Evolutionary conservation across 1,139 yeast species (phyloP).

Genomic region (Arxiozyma slooffiae): DNA sequence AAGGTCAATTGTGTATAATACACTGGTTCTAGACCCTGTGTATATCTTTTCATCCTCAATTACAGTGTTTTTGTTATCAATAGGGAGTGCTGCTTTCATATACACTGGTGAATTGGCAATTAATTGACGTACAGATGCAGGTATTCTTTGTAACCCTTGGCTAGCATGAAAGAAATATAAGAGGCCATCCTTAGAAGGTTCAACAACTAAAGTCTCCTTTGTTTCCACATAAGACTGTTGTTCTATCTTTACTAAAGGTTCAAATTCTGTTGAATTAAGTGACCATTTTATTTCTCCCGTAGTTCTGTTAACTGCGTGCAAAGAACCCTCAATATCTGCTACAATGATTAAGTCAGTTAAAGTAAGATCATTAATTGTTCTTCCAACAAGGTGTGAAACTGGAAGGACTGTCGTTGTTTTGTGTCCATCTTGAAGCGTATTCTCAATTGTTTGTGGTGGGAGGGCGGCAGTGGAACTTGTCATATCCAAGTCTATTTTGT

Average conservation of each 20-base stretch:
- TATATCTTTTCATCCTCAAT: slow-evolving; percentile 77
- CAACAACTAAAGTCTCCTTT: slow-evolving; percentile 63
- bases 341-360: slow-evolving; percentile 55
- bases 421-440: background rate
- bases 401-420: background rate
- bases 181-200: slow-evolving; percentile 79
- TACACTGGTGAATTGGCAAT: slow-evolving; percentile 80
- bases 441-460: background rate
- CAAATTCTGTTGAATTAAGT: slow-evolving; percentile 36
- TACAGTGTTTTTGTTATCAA: slow-evolving; percentile 30
- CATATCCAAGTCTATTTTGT: background rate
- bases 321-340: slow-evolving; percentile 80
- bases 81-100: slow-evolving; percentile 33
- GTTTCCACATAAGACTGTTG: slow-evolving; percentile 16
- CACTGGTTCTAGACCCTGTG: slow-evolving; percentile 74
- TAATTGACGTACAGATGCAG: slow-evolving; percentile 69
- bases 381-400: slow-evolving; percentile 11
- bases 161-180: slow-evolving; percentile 78
- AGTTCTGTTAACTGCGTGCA: slow-evolving; percentile 71
- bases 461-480: background rate
- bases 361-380: slow-evolving; percentile 17
- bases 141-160: slow-evolving; percentile 67
- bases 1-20: slow-evolving; percentile 66
- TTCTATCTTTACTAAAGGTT: slow-evolving; percentile 25
- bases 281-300: slow-evolving; percentile 79